These are phyloP conservation scores for Solanum gracilifrons DNA, from an alignment of 257 asterid species.

Conservation along the genomic window DNA sequence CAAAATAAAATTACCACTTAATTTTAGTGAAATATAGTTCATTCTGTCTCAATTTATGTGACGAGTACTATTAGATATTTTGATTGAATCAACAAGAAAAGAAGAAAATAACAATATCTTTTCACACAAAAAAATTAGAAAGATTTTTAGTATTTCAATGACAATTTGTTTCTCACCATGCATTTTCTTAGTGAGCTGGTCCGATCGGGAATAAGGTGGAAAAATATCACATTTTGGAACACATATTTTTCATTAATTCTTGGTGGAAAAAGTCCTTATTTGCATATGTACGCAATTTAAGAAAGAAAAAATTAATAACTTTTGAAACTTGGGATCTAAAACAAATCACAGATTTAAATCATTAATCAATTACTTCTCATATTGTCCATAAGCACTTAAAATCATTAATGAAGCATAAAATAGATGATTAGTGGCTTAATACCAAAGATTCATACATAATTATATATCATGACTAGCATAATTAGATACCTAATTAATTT, in stretches of 20 bases:
- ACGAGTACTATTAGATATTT: not conserved
- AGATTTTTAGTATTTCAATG: not conserved
- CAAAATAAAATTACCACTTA: not conserved
- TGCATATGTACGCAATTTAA: too few species aligned
- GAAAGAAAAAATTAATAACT: too few species aligned
- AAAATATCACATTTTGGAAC: not conserved
- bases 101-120: not conserved
- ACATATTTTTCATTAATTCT: not conserved
- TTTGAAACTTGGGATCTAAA: too few species aligned
- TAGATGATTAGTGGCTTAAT: not conserved
- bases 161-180: not conserved
- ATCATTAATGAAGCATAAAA: not conserved
- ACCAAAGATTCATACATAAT: not conserved
- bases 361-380: not conserved
- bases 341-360: not conserved
- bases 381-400: not conserved
- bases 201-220: not conserved
- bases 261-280: not conserved
- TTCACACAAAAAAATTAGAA: not conserved
- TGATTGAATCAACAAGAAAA: not conserved
- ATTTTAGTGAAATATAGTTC: not conserved
- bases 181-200: not conserved
- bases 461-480: not conserved
- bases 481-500: not conserved
- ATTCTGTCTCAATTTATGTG: not conserved